A percentile compares a stretch with the other conserved stretches of the same genome.
Conservation (phyloP, 768 basidiomycete genomes). For the Suillus variegatus region DNA sequence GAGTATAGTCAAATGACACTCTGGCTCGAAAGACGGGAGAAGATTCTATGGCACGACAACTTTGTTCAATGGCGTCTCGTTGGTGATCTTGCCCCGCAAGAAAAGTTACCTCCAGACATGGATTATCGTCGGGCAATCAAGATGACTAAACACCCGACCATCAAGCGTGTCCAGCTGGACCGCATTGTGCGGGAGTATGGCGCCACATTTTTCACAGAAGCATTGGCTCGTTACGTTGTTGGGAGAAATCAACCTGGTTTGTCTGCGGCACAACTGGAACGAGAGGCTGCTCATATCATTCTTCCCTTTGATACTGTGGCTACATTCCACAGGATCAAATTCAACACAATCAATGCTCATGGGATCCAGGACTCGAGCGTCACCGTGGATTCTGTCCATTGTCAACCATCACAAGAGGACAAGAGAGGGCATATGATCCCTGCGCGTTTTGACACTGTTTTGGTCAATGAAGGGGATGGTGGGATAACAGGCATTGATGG, state of each 20-base stretch:
- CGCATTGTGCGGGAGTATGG: slow-evolving; percentile 22
- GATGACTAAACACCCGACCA: slow-evolving; percentile 29
- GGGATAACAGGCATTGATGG: not conserved
- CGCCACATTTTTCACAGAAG: slow-evolving; percentile 17
- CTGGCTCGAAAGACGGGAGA: slow-evolving; percentile 38
- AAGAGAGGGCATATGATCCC: not conserved
- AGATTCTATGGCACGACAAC: slow-evolving; percentile 25
- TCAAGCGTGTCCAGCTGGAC: slow-evolving; percentile 25
- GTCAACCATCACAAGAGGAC: not conserved
- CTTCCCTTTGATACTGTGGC: not conserved
- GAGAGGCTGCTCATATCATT: not conserved
- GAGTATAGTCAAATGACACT: slow-evolving; percentile 39
- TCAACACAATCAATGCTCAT: not conserved
- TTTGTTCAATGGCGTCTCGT: slow-evolving; percentile 24
- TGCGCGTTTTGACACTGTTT: not conserved
- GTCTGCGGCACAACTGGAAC: not conserved
- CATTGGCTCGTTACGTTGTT: not conserved
- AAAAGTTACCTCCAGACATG: slow-evolving; percentile 9
- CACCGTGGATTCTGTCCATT: not conserved
- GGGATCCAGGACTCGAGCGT: not conserved
- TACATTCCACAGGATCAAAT: not conserved
- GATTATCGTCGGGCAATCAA: slow-evolving; percentile 13
- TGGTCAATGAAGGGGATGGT: not conserved
- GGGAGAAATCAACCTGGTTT: not conserved
- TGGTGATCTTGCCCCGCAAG: slow-evolving; percentile 5